phyloP scores from a whole-genome alignment of 768 basidiomycete species.

The Suillus paluster region DNA sequence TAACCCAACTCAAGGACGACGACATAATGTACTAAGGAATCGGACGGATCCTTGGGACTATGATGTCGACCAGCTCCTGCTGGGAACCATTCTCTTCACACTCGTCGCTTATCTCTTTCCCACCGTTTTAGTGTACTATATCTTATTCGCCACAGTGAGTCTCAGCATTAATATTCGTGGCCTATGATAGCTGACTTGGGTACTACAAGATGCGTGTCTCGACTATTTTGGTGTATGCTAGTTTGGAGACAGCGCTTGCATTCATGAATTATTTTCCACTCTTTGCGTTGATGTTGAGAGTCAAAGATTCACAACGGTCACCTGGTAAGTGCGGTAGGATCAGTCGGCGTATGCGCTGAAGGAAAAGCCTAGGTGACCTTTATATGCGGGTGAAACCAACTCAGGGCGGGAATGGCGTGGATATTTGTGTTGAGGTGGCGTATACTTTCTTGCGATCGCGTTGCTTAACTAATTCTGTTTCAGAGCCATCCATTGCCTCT shows the following conservation, averaged over 20 bases:
- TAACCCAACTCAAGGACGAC: constrained; percentile 64
- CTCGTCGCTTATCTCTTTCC: constrained; percentile 81
- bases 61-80: constrained; percentile 91
- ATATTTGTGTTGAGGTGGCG: background rate
- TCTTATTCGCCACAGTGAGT: constrained; percentile 70
- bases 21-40: constrained; percentile 83
- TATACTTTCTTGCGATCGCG: background rate
- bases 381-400: constrained; percentile 33
- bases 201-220: constrained; percentile 51
- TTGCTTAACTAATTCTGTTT: constrained; percentile 9
- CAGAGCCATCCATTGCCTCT: constrained; percentile 60
- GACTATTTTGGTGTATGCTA: constrained; percentile 62
- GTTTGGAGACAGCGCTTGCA: constrained; percentile 65
- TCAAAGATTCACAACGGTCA: constrained; percentile 82
- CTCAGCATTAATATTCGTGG: background rate
- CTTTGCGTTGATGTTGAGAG: constrained; percentile 81
- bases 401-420: constrained; percentile 18
- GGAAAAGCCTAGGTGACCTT: constrained; percentile 25
- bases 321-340: constrained; percentile 61
- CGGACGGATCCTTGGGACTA: constrained; percentile 92
- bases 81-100: constrained; percentile 90
- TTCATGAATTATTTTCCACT: constrained; percentile 94
- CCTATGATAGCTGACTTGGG: background rate
- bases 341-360: constrained; percentile 9
- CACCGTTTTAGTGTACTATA: constrained; percentile 86